Conservation (phyloP, 805 yeast species). For the Spathaspora arborariae region DNA sequence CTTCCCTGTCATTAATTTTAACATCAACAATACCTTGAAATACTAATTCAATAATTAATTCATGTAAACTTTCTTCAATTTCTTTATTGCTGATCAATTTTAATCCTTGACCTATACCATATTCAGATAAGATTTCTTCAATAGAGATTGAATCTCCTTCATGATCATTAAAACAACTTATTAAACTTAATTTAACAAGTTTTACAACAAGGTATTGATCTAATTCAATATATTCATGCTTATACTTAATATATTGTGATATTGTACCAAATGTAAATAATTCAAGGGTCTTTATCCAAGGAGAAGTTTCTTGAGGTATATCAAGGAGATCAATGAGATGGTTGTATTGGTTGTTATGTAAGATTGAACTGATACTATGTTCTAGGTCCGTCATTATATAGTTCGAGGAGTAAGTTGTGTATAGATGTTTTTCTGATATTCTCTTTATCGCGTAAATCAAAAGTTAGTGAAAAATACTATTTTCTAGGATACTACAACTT, state of each 20-base stretch:
- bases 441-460: no score
- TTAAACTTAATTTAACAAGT: slow-evolving; percentile 24
- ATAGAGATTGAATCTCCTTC: slow-evolving; percentile 6
- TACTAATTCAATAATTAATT: slow-evolving; percentile 21
- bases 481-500: no score
- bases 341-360: slow-evolving; percentile 4
- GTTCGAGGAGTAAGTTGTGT: neutral
- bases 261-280: slow-evolving; percentile 36
- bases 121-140: slow-evolving; percentile 12
- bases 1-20: slow-evolving; percentile 23
- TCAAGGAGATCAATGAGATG: slow-evolving; percentile 7
- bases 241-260: slow-evolving; percentile 19
- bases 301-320: neutral
- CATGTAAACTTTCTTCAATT: slow-evolving; percentile 13
- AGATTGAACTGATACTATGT: slow-evolving; percentile 2
- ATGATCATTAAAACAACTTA: slow-evolving; percentile 19
- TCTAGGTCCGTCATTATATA: neutral
- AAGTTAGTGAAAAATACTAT: no score
- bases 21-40: slow-evolving; percentile 20
- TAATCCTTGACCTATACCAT: slow-evolving; percentile 8
- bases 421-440: no score
- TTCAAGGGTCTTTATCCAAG: slow-evolving; percentile 26
- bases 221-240: slow-evolving; percentile 12
- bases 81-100: slow-evolving; percentile 1
- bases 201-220: slow-evolving; percentile 14